phyloP scores from a whole-genome alignment of 495 filamentous ascomycete species.

The Hyaloscypha variabilis region DNA sequence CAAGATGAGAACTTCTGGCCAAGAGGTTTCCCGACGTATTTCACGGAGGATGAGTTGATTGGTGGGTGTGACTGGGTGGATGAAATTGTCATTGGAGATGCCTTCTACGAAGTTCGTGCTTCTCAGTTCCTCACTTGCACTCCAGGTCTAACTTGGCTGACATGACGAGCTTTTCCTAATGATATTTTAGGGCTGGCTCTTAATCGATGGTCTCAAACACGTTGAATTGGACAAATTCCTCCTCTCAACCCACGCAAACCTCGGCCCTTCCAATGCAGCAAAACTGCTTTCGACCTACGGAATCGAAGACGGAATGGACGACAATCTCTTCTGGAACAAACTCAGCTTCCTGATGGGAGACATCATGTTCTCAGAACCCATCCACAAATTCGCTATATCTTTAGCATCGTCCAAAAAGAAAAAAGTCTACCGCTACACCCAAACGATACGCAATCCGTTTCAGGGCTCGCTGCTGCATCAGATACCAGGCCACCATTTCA shows the following conservation, averaged over 20 bases:
- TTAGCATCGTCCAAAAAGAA: not conserved
- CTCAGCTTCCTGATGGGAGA: not conserved
- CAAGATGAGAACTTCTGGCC: not conserved
- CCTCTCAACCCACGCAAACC: not conserved
- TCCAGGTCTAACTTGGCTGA: too few species aligned
- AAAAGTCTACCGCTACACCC: conserved; percentile 4
- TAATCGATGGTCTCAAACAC: not conserved
- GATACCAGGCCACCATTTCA: conserved; percentile 2
- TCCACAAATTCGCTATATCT: not conserved
- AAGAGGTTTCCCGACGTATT: not conserved
- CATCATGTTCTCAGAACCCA: not conserved
- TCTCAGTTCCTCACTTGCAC: not conserved
- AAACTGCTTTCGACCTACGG: conserved; percentile 1
- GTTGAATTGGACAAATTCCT: not conserved
- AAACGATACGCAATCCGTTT: conserved; percentile 9
- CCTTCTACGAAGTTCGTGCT: not conserved
- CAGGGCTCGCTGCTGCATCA: too few species aligned
- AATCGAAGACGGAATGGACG: not conserved
- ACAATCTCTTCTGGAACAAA: not conserved
- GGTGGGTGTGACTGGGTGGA: not conserved
- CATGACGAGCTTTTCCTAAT: too few species aligned
- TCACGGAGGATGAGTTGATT: not conserved
- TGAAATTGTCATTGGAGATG: not conserved
- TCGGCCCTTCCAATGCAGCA: not conserved
- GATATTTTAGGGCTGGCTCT: not conserved